Conservation (phyloP, 2,329 filamentous ascomycete species). For the Cordyceps tenuipes region DNA sequence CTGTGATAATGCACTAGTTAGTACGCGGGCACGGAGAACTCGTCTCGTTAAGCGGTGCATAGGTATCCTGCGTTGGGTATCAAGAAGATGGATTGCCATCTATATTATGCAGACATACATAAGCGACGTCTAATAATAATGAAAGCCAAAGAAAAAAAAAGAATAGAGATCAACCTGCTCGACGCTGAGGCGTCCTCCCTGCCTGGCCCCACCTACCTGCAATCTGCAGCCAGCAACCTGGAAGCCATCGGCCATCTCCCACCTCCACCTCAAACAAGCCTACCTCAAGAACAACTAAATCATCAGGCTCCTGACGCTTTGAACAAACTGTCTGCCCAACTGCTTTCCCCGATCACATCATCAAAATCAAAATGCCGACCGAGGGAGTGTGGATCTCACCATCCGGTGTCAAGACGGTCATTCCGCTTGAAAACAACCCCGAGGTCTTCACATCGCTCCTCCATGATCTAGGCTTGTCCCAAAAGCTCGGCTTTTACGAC, state of each 20-base stretch:
- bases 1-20: too few species aligned
- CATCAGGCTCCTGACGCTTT: not conserved
- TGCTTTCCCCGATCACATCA: not conserved
- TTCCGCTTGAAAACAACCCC: conserved; percentile 54
- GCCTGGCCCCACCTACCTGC: conserved; percentile 1
- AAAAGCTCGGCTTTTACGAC: conserved; percentile 65
- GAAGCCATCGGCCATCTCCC: too few species aligned
- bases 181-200: conserved; percentile 2
- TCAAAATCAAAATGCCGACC: conserved; percentile 19
- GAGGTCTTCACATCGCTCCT: conserved; percentile 68
- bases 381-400: conserved; percentile 23
- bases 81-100: too few species aligned
- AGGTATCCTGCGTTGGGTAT: too few species aligned
- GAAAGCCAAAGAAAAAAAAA: too few species aligned
- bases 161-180: not conserved
- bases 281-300: not conserved
- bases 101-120: too few species aligned
- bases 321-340: not conserved
- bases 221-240: not conserved
- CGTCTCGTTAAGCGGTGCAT: too few species aligned
- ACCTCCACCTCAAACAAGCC: not conserved
- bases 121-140: too few species aligned
- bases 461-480: conserved; percentile 62
- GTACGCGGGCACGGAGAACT: too few species aligned
- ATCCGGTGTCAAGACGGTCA: conserved; percentile 27